Evolutionary conservation across 768 basidiomycete species (phyloP).

Genomic region (Pleurotus ostreatus): DNA sequence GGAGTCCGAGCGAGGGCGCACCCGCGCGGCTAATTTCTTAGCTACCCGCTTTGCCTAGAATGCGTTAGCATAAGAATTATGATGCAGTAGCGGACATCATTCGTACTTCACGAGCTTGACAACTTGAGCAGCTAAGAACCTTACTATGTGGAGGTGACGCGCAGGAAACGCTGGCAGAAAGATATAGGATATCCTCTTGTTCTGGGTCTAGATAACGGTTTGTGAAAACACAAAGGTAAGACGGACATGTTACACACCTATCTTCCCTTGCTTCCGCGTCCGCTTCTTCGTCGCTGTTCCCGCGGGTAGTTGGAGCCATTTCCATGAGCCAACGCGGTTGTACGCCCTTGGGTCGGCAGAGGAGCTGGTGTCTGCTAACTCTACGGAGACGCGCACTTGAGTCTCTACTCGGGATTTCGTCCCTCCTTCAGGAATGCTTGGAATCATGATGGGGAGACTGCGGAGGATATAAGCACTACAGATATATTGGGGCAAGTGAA

Average conservation of each 20-base stretch:
- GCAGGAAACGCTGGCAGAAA: slow-evolving; percentile 74
- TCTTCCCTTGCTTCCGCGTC: slow-evolving; percentile 80
- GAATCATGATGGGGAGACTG: slow-evolving; percentile 79
- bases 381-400: slow-evolving; percentile 82
- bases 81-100: not conserved
- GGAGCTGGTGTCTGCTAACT: slow-evolving; percentile 68
- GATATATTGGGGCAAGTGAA: slow-evolving; percentile 13
- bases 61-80: not conserved
- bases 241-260: slow-evolving; percentile 44
- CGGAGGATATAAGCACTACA: slow-evolving; percentile 1
- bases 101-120: slow-evolving; percentile 79
- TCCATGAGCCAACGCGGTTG: slow-evolving; percentile 86
- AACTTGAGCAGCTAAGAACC: slow-evolving; percentile 83
- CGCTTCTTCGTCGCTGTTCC: slow-evolving; percentile 83
- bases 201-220: slow-evolving; percentile 48
- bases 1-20: slow-evolving; percentile 75
- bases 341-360: slow-evolving; percentile 61
- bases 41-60: slow-evolving; percentile 82
- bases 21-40: slow-evolving; percentile 81
- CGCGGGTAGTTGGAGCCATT: slow-evolving; percentile 76
- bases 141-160: slow-evolving; percentile 73
- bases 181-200: slow-evolving; percentile 65
- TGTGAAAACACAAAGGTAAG: slow-evolving; percentile 3
- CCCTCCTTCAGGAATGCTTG: slow-evolving; percentile 77
- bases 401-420: slow-evolving; percentile 95